Percentiles rank a stretch among this genome's conserved stretches.
These are phyloP conservation scores for Magnaporthiopsis rhizophila DNA, from an alignment of 2,329 filamentous ascomycete genomes.

Conservation along the genomic window DNA sequence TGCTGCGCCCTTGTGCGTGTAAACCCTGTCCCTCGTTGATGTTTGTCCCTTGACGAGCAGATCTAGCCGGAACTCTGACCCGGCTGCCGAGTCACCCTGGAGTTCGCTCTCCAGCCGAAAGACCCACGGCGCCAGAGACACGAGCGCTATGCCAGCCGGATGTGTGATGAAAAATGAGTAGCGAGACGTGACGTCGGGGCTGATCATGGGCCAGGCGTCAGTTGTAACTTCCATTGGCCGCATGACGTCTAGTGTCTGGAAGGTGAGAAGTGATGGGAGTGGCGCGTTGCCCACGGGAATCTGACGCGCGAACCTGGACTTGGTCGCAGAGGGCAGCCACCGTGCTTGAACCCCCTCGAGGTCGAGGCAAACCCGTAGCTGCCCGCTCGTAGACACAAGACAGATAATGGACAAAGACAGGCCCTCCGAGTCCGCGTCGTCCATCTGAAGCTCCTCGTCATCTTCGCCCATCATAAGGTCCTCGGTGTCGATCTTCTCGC, in stretches of 20 bases:
- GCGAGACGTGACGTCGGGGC: constrained; percentile 50
- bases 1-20: constrained; percentile 41
- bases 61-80: constrained; percentile 54
- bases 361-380: constrained; percentile 54
- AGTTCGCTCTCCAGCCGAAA: constrained; percentile 57
- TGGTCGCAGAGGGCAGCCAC: constrained; percentile 53
- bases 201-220: constrained; percentile 56
- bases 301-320: constrained; percentile 33
- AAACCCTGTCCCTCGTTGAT: constrained; percentile 47
- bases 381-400: constrained; percentile 52
- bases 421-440: constrained; percentile 49
- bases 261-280: constrained; percentile 46
- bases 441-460: constrained; percentile 45
- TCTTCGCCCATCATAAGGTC: constrained; percentile 59
- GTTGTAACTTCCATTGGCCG: constrained; percentile 44
- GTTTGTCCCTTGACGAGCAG: constrained; percentile 51
- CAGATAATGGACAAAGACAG: constrained; percentile 53
- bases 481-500: constrained; percentile 51
- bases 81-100: constrained; percentile 44
- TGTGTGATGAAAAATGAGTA: constrained; percentile 58
- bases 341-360: constrained; percentile 56
- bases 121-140: constrained; percentile 55
- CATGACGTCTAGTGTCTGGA: constrained; percentile 56
- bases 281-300: not conserved
- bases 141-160: constrained; percentile 49